phyloP scores from a whole-genome alignment of 202 grass and related monocot genomes.

The Elaeis oleifera region DNA sequence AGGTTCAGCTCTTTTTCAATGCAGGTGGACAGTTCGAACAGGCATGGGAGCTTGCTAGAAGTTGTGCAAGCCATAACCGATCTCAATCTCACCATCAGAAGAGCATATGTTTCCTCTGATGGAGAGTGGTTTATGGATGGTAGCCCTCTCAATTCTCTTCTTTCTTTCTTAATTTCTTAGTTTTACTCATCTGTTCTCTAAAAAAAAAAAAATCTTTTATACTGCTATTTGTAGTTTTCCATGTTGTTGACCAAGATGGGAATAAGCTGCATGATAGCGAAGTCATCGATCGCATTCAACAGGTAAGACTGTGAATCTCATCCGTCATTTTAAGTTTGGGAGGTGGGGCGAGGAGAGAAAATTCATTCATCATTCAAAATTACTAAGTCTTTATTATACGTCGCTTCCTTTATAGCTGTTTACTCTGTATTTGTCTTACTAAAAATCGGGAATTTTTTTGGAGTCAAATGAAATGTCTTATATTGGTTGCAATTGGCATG shows the following conservation, averaged over 20 bases:
- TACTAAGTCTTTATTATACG: too few species aligned
- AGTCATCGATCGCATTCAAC: slow-evolving; percentile 49
- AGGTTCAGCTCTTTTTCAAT: not conserved
- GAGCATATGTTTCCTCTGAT: slow-evolving; percentile 16
- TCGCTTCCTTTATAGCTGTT: too few species aligned
- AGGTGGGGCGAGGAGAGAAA: too few species aligned
- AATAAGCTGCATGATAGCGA: slow-evolving; percentile 45
- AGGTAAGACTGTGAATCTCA: slow-evolving; percentile 18
- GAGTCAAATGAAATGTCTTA: too few species aligned
- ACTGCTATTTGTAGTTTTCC: slow-evolving; percentile 49
- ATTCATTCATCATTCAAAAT: too few species aligned
- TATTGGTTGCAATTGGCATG: too few species aligned
- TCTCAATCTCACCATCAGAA: slow-evolving; percentile 8
- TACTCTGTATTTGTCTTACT: too few species aligned
- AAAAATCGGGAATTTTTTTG: too few species aligned
- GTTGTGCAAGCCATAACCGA: slow-evolving; percentile 12
- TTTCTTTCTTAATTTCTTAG: too few species aligned
- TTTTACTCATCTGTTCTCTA: too few species aligned
- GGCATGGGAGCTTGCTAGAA: slow-evolving; percentile 9
- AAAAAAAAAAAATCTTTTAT: not conserved
- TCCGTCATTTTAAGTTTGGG: too few species aligned
- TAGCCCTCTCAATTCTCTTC: not conserved
- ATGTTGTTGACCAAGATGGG: slow-evolving; percentile 57
- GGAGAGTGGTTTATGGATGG: slow-evolving; percentile 19
- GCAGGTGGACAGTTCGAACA: slow-evolving; percentile 9